Evolutionary conservation across 2,329 filamentous ascomycete species (phyloP).

Genomic region (Aspergillus fumigatiaffinis): DNA sequence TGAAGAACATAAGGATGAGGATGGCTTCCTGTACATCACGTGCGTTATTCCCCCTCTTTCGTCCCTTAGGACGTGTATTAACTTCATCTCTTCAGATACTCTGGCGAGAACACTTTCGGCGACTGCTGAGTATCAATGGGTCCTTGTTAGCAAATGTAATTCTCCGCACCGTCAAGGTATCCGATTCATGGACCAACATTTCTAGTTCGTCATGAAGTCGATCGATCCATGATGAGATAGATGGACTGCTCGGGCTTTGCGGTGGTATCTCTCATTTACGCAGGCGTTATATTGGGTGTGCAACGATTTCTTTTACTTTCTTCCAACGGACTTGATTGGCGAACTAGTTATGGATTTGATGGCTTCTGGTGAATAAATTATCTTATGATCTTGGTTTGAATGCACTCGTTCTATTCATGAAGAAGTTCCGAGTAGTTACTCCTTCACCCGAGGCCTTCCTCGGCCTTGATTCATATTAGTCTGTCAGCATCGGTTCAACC

Average conservation of each 20-base stretch:
- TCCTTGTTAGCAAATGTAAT: constrained; percentile 10
- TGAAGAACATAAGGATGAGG: constrained; percentile 92
- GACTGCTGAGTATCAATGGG: constrained; percentile 20
- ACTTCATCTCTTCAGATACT: constrained; percentile 59
- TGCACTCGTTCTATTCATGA: background rate
- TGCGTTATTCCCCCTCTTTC: constrained; percentile 42
- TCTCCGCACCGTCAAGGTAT: constrained; percentile 9
- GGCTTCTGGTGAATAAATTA: constrained; percentile 13
- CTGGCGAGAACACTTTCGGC: constrained; percentile 98
- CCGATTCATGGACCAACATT: constrained; percentile 6
- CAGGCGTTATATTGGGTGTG: constrained; percentile 23
- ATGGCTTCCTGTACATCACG: constrained; percentile 97
- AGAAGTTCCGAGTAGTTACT: background rate
- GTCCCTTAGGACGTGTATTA: constrained; percentile 11
- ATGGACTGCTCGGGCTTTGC: constrained; percentile 11
- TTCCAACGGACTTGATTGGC: constrained; percentile 10
- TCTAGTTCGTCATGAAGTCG: constrained; percentile 2
- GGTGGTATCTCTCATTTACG: constrained; percentile 15
- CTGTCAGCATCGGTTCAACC: background rate
- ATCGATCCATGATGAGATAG: constrained; percentile 9
- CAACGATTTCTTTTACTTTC: constrained; percentile 1
- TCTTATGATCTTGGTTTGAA: constrained; percentile 3
- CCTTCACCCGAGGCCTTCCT: background rate
- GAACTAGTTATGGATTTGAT: constrained; percentile 12
- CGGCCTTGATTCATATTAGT: background rate